Conservation (phyloP, 805 yeast species). For the Nakazawaea ernobii region DNA sequence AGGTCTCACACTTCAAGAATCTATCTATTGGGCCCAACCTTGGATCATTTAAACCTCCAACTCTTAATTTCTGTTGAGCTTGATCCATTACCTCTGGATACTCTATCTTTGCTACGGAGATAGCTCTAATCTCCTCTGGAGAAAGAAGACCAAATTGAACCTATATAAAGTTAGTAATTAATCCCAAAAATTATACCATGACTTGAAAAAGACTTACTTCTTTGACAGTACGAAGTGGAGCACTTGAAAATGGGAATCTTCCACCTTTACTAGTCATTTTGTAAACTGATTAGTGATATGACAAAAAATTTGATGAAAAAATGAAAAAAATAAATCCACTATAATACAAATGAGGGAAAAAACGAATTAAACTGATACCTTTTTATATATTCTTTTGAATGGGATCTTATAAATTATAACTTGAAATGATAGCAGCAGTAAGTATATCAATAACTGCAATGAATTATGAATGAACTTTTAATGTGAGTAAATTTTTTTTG, state of each 20-base stretch:
- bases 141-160: conserved; percentile 96
- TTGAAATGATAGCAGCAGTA: not conserved
- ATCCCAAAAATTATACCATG: not conserved
- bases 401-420: not conserved
- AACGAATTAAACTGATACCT: not conserved
- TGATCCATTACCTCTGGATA: conserved; percentile 99
- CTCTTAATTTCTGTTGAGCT: conserved; percentile 88
- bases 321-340: not conserved
- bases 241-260: conserved; percentile 89
- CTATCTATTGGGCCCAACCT: conserved; percentile 96
- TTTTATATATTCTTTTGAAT: not conserved
- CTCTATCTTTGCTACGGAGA: conserved; percentile 95
- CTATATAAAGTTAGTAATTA: conserved; percentile 26
- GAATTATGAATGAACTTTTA: not conserved
- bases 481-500: not conserved
- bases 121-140: conserved; percentile 96
- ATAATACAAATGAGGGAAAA: conserved; percentile 3
- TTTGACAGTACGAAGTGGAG: conserved; percentile 94
- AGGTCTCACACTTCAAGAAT: conserved; percentile 96
- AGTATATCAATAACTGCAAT: not conserved
- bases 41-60: conserved; percentile 96
- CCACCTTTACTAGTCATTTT: conserved; percentile 11
- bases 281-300: not conserved
- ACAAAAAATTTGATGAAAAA: not conserved
- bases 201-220: conserved; percentile 54